Evolutionary conservation across 306 rosid species (phyloP).

Genomic region (Trichosanthes cucumerina): DNA sequence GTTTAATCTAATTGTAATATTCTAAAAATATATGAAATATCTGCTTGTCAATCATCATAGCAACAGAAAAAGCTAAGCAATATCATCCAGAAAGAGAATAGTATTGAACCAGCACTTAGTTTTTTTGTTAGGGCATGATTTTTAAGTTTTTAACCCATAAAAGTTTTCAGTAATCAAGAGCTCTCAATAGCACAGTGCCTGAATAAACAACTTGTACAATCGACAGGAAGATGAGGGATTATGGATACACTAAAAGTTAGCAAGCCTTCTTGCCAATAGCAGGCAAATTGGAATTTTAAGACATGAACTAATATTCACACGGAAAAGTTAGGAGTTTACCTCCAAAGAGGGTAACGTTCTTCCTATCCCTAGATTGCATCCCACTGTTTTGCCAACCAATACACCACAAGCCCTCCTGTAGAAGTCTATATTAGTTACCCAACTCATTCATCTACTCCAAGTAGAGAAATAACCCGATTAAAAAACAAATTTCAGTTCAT

Average conservation of each 20-base stretch:
- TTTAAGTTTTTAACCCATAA: neutral
- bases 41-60: neutral
- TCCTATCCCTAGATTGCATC: constrained; percentile 69
- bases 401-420: constrained; percentile 83
- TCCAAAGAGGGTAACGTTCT: constrained; percentile 86
- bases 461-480: constrained; percentile 4
- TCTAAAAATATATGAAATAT: neutral
- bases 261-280: neutral
- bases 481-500: constrained; percentile 2
- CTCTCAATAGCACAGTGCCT: neutral
- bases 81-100: neutral
- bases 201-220: neutral
- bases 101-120: neutral
- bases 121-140: neutral
- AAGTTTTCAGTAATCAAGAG: neutral
- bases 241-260: neutral
- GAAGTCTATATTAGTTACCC: constrained; percentile 17
- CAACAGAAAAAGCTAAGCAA: neutral
- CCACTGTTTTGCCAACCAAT: constrained; percentile 99
- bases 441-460: constrained; percentile 1
- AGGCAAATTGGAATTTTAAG: neutral
- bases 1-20: neutral
- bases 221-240: neutral
- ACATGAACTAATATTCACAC: neutral
- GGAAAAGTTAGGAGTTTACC: constrained; percentile 39